These are phyloP conservation scores for Prunus persica DNA, from an alignment of 306 rosid species.

Conservation along the genomic window DNA sequence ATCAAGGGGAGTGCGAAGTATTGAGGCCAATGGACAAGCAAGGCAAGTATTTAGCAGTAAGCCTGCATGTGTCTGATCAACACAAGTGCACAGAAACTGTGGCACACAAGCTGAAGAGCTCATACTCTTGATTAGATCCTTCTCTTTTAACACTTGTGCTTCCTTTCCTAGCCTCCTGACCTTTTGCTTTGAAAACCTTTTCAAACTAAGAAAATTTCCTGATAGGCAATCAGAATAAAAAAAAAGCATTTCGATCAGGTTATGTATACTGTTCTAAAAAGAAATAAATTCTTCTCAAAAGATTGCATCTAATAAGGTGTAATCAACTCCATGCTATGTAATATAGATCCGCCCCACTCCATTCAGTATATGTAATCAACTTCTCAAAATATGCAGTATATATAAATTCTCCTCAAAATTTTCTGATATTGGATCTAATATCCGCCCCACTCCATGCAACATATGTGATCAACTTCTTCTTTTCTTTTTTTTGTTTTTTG, in stretches of 20 bases:
- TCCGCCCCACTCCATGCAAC: neutral
- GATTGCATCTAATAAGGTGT: neutral
- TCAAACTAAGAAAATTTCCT: slow-evolving; percentile 72
- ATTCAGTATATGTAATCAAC: neutral
- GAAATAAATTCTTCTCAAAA: slow-evolving; percentile 2
- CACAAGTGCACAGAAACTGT: slow-evolving; percentile 68
- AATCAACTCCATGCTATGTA: too few species aligned
- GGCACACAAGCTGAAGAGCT: slow-evolving; percentile 72
- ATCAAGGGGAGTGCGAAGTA: slow-evolving; percentile 70
- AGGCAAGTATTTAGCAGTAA: slow-evolving; percentile 68
- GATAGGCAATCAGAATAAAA: slow-evolving; percentile 35
- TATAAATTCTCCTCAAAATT: slow-evolving; percentile 1
- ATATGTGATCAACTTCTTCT: neutral
- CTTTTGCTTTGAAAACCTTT: slow-evolving; percentile 79
- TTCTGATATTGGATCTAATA: slow-evolving; percentile 1
- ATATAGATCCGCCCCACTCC: neutral
- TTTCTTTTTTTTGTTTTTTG: neutral
- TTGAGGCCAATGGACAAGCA: slow-evolving; percentile 81
- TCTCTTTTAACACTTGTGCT: slow-evolving; percentile 79
- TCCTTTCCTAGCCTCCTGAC: slow-evolving; percentile 81
- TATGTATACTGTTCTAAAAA: slow-evolving; percentile 15
- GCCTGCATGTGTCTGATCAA: slow-evolving; percentile 68
- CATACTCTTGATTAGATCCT: slow-evolving; percentile 59
- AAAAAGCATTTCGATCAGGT: slow-evolving; percentile 36
- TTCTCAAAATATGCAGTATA: neutral